phyloP scores from a whole-genome alignment of 805 yeast genomes.

The Naumovozyma baii region DNA sequence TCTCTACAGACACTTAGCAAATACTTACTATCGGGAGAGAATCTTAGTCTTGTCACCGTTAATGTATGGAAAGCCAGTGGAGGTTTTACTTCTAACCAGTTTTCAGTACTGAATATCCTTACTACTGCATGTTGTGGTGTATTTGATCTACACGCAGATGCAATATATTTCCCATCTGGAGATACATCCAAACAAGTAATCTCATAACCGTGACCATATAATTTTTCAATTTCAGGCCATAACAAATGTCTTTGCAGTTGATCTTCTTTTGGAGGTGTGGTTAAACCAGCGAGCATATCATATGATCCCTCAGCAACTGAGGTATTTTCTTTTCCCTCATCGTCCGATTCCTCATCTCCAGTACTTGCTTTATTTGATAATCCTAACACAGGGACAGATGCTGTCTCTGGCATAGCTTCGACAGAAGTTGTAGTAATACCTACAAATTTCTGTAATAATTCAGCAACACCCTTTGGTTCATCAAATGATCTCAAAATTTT shows the following conservation, averaged over 20 bases:
- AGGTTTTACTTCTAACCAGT: conserved; percentile 54
- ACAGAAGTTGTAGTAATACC: conserved; percentile 31
- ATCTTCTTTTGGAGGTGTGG: conserved; percentile 76
- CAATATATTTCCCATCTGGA: conserved; percentile 52
- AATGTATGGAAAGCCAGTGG: conserved; percentile 60
- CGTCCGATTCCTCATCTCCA: conserved; percentile 38
- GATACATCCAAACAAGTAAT: conserved; percentile 69
- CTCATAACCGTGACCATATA: conserved; percentile 97
- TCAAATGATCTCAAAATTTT: conserved; percentile 83
- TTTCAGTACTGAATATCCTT: conserved; percentile 55
- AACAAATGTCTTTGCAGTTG: conserved; percentile 82
- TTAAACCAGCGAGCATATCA: conserved; percentile 39
- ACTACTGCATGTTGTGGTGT: conserved; percentile 76
- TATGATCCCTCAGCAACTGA: conserved; percentile 31
- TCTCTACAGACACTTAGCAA: conserved; percentile 81
- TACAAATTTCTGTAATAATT: conserved; percentile 46
- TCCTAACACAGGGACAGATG: conserved; percentile 87
- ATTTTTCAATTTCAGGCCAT: conserved; percentile 90
- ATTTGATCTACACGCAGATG: conserved; percentile 89
- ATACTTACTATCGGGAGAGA: conserved; percentile 57
- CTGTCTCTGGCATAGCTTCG: conserved; percentile 59
- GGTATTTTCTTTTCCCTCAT: conserved; percentile 32
- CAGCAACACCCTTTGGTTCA: conserved; percentile 71
- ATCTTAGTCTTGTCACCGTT: conserved; percentile 75
- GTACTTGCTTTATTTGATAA: conserved; percentile 80